Conservation (phyloP, 176 grass and related monocot genomes). For the Saccharum spontaneum region DNA sequence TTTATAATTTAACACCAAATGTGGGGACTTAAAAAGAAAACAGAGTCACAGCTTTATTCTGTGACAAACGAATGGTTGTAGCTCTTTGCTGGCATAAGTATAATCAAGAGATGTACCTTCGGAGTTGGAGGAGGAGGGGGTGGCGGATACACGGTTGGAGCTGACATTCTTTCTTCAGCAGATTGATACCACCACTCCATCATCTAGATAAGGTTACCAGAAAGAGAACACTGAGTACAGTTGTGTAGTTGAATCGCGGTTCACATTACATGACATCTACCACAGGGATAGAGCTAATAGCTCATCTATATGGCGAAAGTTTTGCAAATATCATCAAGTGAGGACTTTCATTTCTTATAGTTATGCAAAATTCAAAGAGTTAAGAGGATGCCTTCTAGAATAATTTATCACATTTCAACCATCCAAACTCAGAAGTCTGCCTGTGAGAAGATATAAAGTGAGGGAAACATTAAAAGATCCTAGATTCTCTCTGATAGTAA, state of each 20-base stretch:
- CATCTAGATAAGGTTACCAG: conserved; percentile 61
- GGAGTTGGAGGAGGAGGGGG: conserved; percentile 81
- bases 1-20: neutral
- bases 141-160: conserved; percentile 91
- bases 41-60: conserved; percentile 6
- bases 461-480: neutral
- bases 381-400: neutral
- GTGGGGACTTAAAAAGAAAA: neutral
- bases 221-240: conserved; percentile 34
- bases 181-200: conserved; percentile 99
- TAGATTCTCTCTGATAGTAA: conserved; percentile 1
- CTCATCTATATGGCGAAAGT: neutral
- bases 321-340: neutral
- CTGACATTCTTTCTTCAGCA: conserved; percentile 97
- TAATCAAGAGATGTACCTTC: conserved; percentile 47
- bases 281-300: neutral
- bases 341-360: neutral
- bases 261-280: conserved; percentile 12
- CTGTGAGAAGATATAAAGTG: conserved; percentile 10
- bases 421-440: neutral
- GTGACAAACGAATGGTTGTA: neutral
- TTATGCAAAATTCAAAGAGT: neutral
- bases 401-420: neutral
- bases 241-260: neutral
- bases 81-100: conserved; percentile 3